Evolutionary conservation across 257 asterid species (phyloP), one percentile per base, ranked within the genome.

Genomic region (Penstemon newberryi): DNA sequence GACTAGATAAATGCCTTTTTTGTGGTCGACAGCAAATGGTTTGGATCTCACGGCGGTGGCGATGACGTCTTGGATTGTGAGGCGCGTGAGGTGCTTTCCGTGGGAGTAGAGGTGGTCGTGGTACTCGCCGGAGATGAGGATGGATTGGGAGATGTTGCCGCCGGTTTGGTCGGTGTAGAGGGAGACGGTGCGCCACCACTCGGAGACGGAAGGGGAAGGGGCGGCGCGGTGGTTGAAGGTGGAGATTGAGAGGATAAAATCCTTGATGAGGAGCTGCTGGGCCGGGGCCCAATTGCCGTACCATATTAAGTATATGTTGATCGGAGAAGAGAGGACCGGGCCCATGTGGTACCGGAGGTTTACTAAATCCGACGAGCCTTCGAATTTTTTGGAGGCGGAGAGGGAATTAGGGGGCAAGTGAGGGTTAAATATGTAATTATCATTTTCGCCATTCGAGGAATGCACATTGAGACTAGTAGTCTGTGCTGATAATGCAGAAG

Each of bases 311-410:
- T 92, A 86, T 50, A 92, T 84, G 65, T 83, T 92, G 79, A 92
- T 92, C n/a, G 96, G 96, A 0, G 98, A 87, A 0, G 98, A 87
- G 44, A 92, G 79, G 1, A 92, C 96, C 0, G 98, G 98, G 9
- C 98, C 98, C 98, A 92, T 92, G 79, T 92, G 98, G 87, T 92
- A 92, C 0, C 94, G 94, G 63, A 92, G 94, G 8, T 84, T 68
- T 6, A 92, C 95, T 0, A 89, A 77, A 60, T 89, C 55, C 6
- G 98, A 92, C 0, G 98, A 92, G 42, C 98, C 98, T 67, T 92
- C 98, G 70, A 65, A 92, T 62, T 72, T 89, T 45, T 89, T 80
- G n/a, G 96, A 87, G 46, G 81, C 19, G 33, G 92, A 46, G 18
- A 90, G 70, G 11, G 85, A 70, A 9, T 65, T 78, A 11, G 85